phyloP scores from a whole-genome alignment of 2,329 filamentous ascomycete genomes.

The Botryosphaeria dothidea region DNA sequence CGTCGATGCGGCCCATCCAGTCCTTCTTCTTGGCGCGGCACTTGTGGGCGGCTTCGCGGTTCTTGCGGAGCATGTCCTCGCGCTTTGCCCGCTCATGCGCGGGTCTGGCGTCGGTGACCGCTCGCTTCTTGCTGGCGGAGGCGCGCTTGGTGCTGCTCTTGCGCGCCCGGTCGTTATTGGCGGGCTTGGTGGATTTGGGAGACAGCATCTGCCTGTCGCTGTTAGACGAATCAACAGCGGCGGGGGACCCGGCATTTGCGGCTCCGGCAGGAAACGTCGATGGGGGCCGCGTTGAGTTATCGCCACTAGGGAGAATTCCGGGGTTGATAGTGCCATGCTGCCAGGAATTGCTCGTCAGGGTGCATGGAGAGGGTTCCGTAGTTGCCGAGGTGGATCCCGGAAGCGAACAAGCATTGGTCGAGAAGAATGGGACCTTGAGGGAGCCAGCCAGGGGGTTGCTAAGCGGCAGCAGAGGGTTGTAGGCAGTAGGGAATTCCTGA shows the following conservation, averaged over 20 bases:
- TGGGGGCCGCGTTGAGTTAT: neutral
- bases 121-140: neutral
- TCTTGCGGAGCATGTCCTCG: slow-evolving; percentile 63
- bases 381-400: neutral
- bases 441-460: neutral
- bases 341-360: neutral
- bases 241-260: neutral
- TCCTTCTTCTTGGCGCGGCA: slow-evolving; percentile 65
- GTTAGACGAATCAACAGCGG: neutral
- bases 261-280: neutral
- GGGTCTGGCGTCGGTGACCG: neutral
- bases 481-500: neutral
- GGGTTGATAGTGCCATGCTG: neutral
- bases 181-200: neutral
- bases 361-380: neutral
- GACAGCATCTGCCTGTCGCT: neutral
- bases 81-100: slow-evolving; percentile 41
- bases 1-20: slow-evolving; percentile 48
- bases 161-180: neutral
- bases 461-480: neutral
- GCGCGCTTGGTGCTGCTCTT: neutral
- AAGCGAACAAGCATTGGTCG: neutral
- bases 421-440: neutral
- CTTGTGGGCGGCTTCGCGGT: slow-evolving; percentile 67
- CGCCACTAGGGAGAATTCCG: neutral